Conservation (phyloP, 129 eudicot species). For the Tagetes patula region DNA sequence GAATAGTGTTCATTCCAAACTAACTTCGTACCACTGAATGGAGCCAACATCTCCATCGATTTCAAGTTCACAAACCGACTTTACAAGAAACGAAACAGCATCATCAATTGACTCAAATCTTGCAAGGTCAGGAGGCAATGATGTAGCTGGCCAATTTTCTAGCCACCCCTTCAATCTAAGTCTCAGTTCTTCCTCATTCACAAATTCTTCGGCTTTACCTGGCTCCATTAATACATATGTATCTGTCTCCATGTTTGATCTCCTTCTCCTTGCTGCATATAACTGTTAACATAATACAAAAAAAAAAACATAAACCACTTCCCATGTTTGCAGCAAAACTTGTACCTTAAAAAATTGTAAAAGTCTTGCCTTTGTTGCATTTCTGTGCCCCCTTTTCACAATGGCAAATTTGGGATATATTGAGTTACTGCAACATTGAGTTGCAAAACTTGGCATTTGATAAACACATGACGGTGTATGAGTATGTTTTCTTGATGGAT, state of each 20-base stretch:
- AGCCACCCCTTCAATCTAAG: slow-evolving; percentile 66
- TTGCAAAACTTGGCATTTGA: slow-evolving; percentile 14
- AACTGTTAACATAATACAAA: slow-evolving; percentile 31
- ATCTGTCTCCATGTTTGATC: slow-evolving; percentile 56
- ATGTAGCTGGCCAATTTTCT: slow-evolving; percentile 73
- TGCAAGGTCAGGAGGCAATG: slow-evolving; percentile 86
- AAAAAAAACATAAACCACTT: slow-evolving; percentile 16
- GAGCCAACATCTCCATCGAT: slow-evolving; percentile 93
- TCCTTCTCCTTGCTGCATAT: slow-evolving; percentile 66
- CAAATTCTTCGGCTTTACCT: slow-evolving; percentile 74
- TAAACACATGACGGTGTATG: slow-evolving; percentile 11
- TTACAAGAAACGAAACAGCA: slow-evolving; percentile 72
- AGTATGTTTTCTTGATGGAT: slow-evolving; percentile 9
- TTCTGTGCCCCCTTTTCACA: slow-evolving; percentile 17
- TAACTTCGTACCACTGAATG: slow-evolving; percentile 84
- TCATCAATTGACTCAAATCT: slow-evolving; percentile 70
- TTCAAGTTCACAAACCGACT: slow-evolving; percentile 87
- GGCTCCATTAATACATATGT: slow-evolving; percentile 85
- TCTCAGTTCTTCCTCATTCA: slow-evolving; percentile 75
- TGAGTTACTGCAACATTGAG: slow-evolving; percentile 31
- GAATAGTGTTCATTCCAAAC: slow-evolving; percentile 44
- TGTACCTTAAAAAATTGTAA: neutral
- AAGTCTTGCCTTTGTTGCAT: slow-evolving; percentile 37
- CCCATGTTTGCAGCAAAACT: neutral
- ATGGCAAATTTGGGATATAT: slow-evolving; percentile 16